A percentile compares a stretch with the other conserved stretches of the same genome.
Conservation (phyloP, 306 rosid genomes). For the Dalbergia cochinchinensis region DNA sequence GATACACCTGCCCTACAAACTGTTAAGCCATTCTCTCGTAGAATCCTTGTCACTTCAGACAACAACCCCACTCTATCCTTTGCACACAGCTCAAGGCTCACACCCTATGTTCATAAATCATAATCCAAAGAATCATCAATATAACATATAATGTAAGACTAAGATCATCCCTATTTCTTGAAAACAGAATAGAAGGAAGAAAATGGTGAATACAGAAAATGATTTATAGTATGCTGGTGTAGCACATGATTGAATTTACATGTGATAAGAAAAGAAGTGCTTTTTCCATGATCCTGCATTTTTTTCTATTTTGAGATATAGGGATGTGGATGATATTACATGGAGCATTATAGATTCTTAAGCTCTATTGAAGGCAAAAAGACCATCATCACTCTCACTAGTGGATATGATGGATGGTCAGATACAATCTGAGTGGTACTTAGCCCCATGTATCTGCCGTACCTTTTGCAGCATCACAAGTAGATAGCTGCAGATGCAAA, state of each 20-base stretch:
- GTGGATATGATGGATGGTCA: slow-evolving; percentile 55
- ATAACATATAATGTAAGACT: neutral
- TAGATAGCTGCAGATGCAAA: slow-evolving; percentile 57
- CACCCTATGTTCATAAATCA: slow-evolving; percentile 59
- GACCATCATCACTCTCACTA: slow-evolving; percentile 56
- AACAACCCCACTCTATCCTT: slow-evolving; percentile 81
- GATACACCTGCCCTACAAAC: slow-evolving; percentile 83
- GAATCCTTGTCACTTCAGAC: slow-evolving; percentile 82
- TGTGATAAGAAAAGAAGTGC: neutral
- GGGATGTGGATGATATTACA: slow-evolving; percentile 55
- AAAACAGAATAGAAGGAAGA: neutral
- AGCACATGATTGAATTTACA: slow-evolving; percentile 7
- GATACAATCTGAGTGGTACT: slow-evolving; percentile 55
- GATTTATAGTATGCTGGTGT: neutral
- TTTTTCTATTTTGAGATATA: slow-evolving; percentile 26
- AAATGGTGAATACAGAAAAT: slow-evolving; percentile 1
- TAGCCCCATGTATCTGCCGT: slow-evolving; percentile 52
- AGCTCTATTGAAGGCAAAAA: slow-evolving; percentile 58
- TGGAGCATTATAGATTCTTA: slow-evolving; percentile 55
- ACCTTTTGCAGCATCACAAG: slow-evolving; percentile 50
- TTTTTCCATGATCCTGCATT: slow-evolving; percentile 12
- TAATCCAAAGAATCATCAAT: neutral
- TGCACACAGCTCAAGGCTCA: slow-evolving; percentile 82
- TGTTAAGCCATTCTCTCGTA: slow-evolving; percentile 81
- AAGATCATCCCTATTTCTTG: neutral